Conservation (phyloP, 305 asterid species). For the Fraxinus nigra region DNA sequence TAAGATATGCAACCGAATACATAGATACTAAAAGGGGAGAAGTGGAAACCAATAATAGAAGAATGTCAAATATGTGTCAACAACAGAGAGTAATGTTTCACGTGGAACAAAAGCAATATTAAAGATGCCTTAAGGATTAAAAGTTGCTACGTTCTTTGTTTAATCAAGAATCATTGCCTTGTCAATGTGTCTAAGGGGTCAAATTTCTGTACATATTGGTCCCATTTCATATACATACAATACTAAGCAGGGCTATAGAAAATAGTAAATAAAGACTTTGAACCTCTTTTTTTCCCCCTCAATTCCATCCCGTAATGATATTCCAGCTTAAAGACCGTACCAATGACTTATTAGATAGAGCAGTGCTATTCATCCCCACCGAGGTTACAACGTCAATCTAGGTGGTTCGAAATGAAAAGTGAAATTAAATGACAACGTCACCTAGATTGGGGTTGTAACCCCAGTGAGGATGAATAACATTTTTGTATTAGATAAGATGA, state of each 20-base stretch:
- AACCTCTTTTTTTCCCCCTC: background rate
- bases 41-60: background rate
- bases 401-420: too few species aligned
- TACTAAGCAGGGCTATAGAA: too few species aligned
- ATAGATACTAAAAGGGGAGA: background rate
- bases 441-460: too few species aligned
- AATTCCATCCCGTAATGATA: background rate
- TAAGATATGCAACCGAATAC: background rate
- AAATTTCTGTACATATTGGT: background rate
- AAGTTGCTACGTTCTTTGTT: slow-evolving; percentile 22
- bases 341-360: too few species aligned
- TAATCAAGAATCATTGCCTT: slow-evolving; percentile 18
- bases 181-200: slow-evolving; percentile 20
- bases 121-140: slow-evolving; percentile 27
- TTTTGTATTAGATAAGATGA: too few species aligned
- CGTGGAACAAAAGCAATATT: background rate
- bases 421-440: too few species aligned
- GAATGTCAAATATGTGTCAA: slow-evolving; percentile 22
- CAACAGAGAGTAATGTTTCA: background rate
- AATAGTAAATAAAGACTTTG: background rate
- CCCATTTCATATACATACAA: background rate
- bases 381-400: too few species aligned
- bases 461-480: too few species aligned
- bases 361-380: too few species aligned
- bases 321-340: too few species aligned